Conservation (phyloP, 352 stramenopile genomes). For the Globisporangium alternatum region DNA sequence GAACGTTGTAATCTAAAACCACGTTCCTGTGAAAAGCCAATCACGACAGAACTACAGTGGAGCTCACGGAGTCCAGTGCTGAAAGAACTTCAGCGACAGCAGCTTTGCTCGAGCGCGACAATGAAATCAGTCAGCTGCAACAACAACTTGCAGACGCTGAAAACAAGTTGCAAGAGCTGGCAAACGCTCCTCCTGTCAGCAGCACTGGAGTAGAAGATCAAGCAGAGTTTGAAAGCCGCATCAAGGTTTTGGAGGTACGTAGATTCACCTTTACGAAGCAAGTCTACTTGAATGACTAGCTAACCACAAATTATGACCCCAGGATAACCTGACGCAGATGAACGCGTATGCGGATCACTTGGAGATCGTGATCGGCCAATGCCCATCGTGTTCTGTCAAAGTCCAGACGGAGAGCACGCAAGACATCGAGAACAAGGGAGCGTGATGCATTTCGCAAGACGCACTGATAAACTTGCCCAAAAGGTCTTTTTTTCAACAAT, state of each 20-base stretch:
- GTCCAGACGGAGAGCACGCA: slow-evolving; percentile 68
- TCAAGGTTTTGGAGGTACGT: slow-evolving; percentile 70
- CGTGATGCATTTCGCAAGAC: slow-evolving; percentile 10
- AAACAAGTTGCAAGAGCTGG: slow-evolving; percentile 18
- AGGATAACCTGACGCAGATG: slow-evolving; percentile 79
- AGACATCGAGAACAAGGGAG: slow-evolving; percentile 25
- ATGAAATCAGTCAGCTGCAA: slow-evolving; percentile 37
- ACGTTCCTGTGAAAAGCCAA: slow-evolving; percentile 23
- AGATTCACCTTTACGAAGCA: not conserved
- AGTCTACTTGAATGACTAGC: too few species aligned
- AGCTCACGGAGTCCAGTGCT: slow-evolving; percentile 16
- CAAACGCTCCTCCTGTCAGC: slow-evolving; percentile 6
- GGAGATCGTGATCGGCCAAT: slow-evolving; percentile 72
- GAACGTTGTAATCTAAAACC: not conserved
- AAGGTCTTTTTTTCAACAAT: slow-evolving; percentile 1
- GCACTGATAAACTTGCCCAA: not conserved
- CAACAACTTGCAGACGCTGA: slow-evolving; percentile 24
- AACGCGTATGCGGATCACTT: slow-evolving; percentile 79
- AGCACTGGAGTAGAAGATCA: slow-evolving; percentile 26
- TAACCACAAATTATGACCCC: slow-evolving; percentile 4
- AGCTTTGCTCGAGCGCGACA: slow-evolving; percentile 27
- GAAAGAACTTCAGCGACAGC: slow-evolving; percentile 14
- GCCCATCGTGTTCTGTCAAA: slow-evolving; percentile 63
- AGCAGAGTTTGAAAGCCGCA: slow-evolving; percentile 27
- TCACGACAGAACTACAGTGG: slow-evolving; percentile 22